phyloP scores from a whole-genome alignment of 805 yeast species.

The Brettanomyces bruxellensis region DNA sequence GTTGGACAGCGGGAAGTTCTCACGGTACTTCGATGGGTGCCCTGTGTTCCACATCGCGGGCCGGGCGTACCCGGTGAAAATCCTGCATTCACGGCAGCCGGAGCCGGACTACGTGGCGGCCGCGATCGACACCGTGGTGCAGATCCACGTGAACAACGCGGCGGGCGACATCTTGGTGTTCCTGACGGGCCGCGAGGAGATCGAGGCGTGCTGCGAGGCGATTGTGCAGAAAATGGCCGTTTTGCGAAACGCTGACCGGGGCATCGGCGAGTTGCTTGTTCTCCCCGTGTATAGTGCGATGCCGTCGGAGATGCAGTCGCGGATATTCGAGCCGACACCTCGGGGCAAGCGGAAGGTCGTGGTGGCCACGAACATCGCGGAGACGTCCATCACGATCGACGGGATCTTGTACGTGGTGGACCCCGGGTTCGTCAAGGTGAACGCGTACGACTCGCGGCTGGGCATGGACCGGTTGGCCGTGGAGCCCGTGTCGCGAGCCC shows the following conservation, averaged over 20 bases:
- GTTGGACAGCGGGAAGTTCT: constrained; percentile 78
- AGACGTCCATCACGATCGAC: constrained; percentile 92
- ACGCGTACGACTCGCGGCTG: constrained; percentile 75
- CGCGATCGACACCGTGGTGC: constrained; percentile 74
- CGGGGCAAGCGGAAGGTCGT: constrained; percentile 77
- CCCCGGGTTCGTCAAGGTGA: constrained; percentile 89
- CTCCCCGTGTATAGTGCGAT: constrained; percentile 87
- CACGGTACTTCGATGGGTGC: constrained; percentile 67
- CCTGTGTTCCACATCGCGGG: constrained; percentile 86
- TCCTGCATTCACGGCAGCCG: constrained; percentile 70
- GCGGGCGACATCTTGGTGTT: constrained; percentile 77
- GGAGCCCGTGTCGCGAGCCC: constrained; percentile 87
- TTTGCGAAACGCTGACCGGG: constrained; percentile 40
- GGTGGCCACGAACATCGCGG: constrained; percentile 94
- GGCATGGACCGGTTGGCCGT: constrained; percentile 88
- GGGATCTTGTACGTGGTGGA: constrained; percentile 89
- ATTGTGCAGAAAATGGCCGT: constrained; percentile 53
- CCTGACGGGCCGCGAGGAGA: constrained; percentile 90
- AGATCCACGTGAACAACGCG: constrained; percentile 74
- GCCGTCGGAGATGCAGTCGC: constrained; percentile 84
- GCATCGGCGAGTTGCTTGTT: constrained; percentile 57
- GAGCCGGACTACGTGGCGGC: constrained; percentile 82
- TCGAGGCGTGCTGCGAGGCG: constrained; percentile 79
- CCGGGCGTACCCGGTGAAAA: constrained; percentile 83
- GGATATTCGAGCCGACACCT: constrained; percentile 86